These are phyloP conservation scores for Leccinum arenicola DNA, from an alignment of 768 basidiomycete species.

Conservation along the genomic window DNA sequence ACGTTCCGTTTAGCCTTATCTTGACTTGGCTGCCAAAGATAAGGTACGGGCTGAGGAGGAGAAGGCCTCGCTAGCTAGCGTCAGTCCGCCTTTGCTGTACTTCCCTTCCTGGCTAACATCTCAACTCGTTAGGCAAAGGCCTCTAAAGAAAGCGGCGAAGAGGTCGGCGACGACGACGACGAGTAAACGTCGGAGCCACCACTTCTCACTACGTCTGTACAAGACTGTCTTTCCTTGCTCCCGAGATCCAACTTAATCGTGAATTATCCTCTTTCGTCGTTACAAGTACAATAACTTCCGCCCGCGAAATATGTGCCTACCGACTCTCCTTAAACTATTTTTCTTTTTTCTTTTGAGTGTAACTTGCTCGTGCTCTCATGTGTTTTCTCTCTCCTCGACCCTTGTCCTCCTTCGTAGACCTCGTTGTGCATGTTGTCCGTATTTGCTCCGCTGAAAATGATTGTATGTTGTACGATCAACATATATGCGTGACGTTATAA, in stretches of 20 bases:
- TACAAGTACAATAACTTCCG: slow-evolving; percentile 21
- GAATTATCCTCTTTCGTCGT: slow-evolving; percentile 6
- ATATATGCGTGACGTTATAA: not conserved
- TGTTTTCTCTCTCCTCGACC: slow-evolving; percentile 14
- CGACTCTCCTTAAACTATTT: slow-evolving; percentile 17
- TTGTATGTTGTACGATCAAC: slow-evolving; percentile 30
- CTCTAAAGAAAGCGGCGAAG: slow-evolving; percentile 39
- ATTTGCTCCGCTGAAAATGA: slow-evolving; percentile 29
- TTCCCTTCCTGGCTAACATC: not conserved
- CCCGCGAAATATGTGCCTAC: slow-evolving; percentile 29
- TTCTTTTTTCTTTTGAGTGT: slow-evolving; percentile 11
- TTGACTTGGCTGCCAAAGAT: slow-evolving; percentile 82
- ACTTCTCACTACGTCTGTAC: slow-evolving; percentile 5
- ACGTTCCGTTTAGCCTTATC: slow-evolving; percentile 64
- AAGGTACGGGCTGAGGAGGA: slow-evolving; percentile 86
- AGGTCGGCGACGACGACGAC: slow-evolving; percentile 39
- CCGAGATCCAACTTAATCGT: slow-evolving; percentile 19
- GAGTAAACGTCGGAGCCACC: slow-evolving; percentile 28
- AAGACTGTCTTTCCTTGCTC: slow-evolving; percentile 13
- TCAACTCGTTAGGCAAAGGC: slow-evolving; percentile 27
- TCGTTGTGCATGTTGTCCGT: slow-evolving; percentile 29
- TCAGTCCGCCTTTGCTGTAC: slow-evolving; percentile 23
- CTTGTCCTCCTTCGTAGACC: slow-evolving; percentile 17
- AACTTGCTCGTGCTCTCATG: slow-evolving; percentile 31
- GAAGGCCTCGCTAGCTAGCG: slow-evolving; percentile 47